Evolutionary conservation across 495 filamentous ascomycete genomes (phyloP).

Genomic region (Penicillium macrosclerotiorum): DNA sequence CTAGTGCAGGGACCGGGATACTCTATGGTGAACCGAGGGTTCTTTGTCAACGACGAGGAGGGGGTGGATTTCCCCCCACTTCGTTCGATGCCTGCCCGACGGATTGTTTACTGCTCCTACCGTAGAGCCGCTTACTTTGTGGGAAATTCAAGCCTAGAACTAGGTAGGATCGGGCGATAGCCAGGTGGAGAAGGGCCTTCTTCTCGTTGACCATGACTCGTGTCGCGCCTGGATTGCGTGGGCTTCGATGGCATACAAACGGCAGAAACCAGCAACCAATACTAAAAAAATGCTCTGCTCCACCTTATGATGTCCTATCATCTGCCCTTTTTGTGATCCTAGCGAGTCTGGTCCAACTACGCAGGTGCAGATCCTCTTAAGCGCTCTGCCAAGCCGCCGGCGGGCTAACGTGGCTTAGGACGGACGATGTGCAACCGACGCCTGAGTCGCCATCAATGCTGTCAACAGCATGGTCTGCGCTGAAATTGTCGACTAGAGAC

Average conservation of each 20-base stretch:
- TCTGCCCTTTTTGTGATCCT: too few relatives aligned
- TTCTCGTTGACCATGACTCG: too few relatives aligned
- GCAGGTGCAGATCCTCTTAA: slow-evolving; percentile 28
- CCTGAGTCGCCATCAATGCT: slow-evolving; percentile 20
- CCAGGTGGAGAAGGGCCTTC: slow-evolving; percentile 6
- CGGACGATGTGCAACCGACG: slow-evolving; percentile 16
- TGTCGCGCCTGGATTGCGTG: too few relatives aligned
- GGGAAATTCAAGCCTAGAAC: too few relatives aligned
- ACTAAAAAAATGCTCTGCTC: too few relatives aligned
- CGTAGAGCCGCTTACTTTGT: slow-evolving; percentile 3
- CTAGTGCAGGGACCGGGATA: slow-evolving; percentile 23
- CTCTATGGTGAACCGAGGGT: slow-evolving; percentile 19
- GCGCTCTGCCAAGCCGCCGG: slow-evolving; percentile 40
- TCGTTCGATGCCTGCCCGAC: slow-evolving; percentile 27
- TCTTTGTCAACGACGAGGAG: slow-evolving; percentile 5
- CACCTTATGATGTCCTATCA: too few relatives aligned
- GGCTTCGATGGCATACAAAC: too few relatives aligned
- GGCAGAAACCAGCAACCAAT: too few relatives aligned
- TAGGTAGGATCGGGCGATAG: not conserved
- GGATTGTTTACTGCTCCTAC: slow-evolving; percentile 3
- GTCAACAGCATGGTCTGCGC: slow-evolving; percentile 31
- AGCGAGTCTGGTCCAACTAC: too few relatives aligned
- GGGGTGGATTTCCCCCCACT: slow-evolving; percentile 4
- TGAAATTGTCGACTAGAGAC: slow-evolving; percentile 17
- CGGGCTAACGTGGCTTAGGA: slow-evolving; percentile 24